Base-by-base conservation (phyloP, 805 yeast species). In the Sugiyamaella smithiae region DNA sequence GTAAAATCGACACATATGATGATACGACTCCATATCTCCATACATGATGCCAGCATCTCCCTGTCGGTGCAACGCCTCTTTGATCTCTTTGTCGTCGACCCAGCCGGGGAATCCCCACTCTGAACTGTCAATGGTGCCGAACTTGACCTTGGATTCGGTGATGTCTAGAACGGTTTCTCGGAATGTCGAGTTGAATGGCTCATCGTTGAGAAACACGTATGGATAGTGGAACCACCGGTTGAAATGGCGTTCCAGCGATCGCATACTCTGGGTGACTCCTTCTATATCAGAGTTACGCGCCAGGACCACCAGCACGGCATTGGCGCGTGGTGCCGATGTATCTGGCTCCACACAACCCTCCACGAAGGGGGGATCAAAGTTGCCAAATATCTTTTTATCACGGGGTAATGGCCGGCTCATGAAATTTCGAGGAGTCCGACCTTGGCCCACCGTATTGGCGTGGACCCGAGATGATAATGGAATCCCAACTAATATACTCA, bases 191-290 rank as follows among this genome's bases (percentile, higher is more conserved):
- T 74, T 71, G 59, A 91, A 90, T 14, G 79, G 81, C 50, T 78
- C 89, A 65, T 91, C 88, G 63, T 90, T 91, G 16, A 93, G 66
- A 58, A 93, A 88, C 1, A 88, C 84, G 83, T 95, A 93, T 0
- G 97, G 97, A 63, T 93, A 93, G 56, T 85, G 78, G 66, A 75
- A 93, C 96, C 96, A 88, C 59, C 90, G 90, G 64, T 91, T 91
- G 70, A 90, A 91, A 63, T 85, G 96, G 22, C 87, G 73, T 64
- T 91, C 98, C 48, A 93, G 61, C 2, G 90, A 81, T 25, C 71
- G 67, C 76, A 91, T 81, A 2, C 93, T 82, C 48, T 75, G 72
- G 1, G 85, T 60, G 1, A 88, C 96, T n/a, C 86, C 95, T 2
- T 79, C 76, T 1, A 88, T 51, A 60, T 91, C 98, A 2, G 78